Percentiles rank a stretch among this genome's conserved stretches.
Conservation (phyloP, 1,284 basidiomycete genomes). For the Coriolopsis trogii region DNA sequence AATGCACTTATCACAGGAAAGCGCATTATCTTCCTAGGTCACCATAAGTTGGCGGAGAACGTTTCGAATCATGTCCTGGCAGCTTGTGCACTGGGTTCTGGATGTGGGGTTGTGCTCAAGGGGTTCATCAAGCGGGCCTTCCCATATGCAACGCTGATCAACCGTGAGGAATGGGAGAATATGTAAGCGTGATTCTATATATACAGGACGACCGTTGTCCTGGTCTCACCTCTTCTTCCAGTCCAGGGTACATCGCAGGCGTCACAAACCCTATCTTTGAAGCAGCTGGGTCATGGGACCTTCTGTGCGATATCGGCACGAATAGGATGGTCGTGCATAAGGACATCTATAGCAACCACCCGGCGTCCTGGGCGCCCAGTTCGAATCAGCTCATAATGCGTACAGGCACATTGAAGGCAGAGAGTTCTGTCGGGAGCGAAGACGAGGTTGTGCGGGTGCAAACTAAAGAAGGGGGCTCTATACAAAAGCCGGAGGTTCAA, state of each 20-base stretch:
- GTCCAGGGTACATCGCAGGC: constrained; percentile 91
- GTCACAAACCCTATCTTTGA: constrained; percentile 98
- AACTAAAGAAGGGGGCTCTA: constrained; percentile 34
- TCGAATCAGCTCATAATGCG: constrained; percentile 51
- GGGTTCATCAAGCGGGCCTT: constrained; percentile 91
- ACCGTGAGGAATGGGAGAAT: constrained; percentile 87
- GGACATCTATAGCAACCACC: constrained; percentile 70
- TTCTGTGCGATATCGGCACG: constrained; percentile 88
- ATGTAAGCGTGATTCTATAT: constrained; percentile 59
- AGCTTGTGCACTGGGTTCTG: constrained; percentile 90
- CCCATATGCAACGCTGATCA: constrained; percentile 91
- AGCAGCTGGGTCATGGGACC: constrained; percentile 85
- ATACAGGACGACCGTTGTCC: too few species aligned
- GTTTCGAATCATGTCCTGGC: constrained; percentile 92
- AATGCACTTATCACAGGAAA: constrained; percentile 95
- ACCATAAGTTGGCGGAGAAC: constrained; percentile 82
- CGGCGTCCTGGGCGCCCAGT: constrained; percentile 45
- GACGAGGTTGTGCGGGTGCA: constrained; percentile 57
- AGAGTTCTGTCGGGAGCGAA: constrained; percentile 59
- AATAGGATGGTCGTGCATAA: constrained; percentile 86
- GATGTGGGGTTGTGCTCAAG: constrained; percentile 82
- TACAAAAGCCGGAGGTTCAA: constrained; percentile 50
- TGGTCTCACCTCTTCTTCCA: too few species aligned
- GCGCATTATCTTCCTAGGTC: constrained; percentile 91
- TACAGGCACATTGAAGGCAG: constrained; percentile 63